Evolutionary conservation across 371 early-diverging fungal species (phyloP), one percentile per base, ranked within the genome.

Genomic region (Mortierella sp.): DNA sequence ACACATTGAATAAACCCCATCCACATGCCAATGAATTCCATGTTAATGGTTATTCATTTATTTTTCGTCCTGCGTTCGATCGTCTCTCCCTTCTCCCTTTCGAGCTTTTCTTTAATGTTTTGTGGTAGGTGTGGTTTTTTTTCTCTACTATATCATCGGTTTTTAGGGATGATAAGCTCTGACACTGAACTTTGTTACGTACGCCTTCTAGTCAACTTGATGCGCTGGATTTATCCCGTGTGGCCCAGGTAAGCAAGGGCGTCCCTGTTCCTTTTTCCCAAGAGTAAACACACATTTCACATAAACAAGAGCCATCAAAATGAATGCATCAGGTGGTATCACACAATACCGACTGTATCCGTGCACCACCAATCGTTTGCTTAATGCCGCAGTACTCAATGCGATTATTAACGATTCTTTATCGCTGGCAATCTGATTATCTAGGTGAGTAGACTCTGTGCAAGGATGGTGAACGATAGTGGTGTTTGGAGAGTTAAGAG

Each of bases 401-500:
- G n/a, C n/a, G 45, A 45, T 45, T 45, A 45, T 45, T 45, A 45
- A 45, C 45, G 4, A 45, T 35, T 28, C 47, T 1, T 17, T 34
- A 49, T 35, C 6, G 12, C 45, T 4, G 10, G 10, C n/a, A n/a
- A 19, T 12, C 43, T 15, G n/a, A 49, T 28, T 9, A 7, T 53
- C 49, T 64, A 77, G 78, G 32, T 55, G 15, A 68, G 54, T 49
- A 72, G 65, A 55, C 40, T 65, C 8, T 72, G 60, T 15, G 59
- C 64, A n/a, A 64, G 72, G 35, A 64, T 69, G 57, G 65, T 31
- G 15, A 29, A 45, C 26, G 78, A 77, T 37, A 64, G 61, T 49
- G 62, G 66, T 22, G 23, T 77, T 9, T 77, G 78, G 78, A 67
- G 73, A 60, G 40, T 68, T 42, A 77, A 72, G 61, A 72, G 78